A percentile compares a stretch with the other conserved stretches of the same genome.
phyloP scores from a whole-genome alignment of 306 rosid genomes.

The Vigna mungo region DNA sequence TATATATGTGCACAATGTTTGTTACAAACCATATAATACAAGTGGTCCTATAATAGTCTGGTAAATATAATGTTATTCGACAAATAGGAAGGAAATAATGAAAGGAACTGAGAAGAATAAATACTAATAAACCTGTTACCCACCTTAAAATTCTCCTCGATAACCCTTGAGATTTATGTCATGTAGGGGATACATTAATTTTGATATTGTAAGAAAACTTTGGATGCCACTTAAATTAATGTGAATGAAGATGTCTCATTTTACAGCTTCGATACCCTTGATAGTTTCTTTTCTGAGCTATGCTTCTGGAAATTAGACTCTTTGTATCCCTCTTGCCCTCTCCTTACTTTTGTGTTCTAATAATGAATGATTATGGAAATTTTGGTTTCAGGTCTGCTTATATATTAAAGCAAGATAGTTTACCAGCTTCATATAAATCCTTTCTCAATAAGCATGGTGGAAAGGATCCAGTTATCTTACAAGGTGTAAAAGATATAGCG shows the following conservation, averaged over 20 bases:
- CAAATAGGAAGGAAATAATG: neutral
- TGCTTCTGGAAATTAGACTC: neutral
- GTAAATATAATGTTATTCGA: constrained; percentile 21
- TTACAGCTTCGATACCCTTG: neutral
- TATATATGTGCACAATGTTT: constrained; percentile 12
- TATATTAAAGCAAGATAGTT: constrained; percentile 93
- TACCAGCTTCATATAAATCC: constrained; percentile 89
- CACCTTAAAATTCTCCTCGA: constrained; percentile 1
- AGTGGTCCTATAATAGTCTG: constrained; percentile 1
- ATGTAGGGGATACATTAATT: constrained; percentile 6
- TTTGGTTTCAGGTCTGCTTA: constrained; percentile 83
- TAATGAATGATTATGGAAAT: constrained; percentile 14
- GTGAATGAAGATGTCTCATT: constrained; percentile 17
- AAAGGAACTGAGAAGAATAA: neutral
- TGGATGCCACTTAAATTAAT: neutral
- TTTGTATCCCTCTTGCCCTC: constrained; percentile 7
- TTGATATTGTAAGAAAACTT: constrained; percentile 24
- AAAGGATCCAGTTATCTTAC: constrained; percentile 73
- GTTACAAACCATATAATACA: neutral
- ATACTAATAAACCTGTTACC: constrained; percentile 1
- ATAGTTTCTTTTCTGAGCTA: constrained; percentile 18
- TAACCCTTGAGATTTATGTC: constrained; percentile 16
- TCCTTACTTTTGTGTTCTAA: neutral
- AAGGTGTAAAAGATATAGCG: constrained; percentile 81
- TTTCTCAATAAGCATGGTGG: constrained; percentile 97